phyloP scores from a whole-genome alignment of 2,329 filamentous ascomycete genomes.

The Alternaria sp. region DNA sequence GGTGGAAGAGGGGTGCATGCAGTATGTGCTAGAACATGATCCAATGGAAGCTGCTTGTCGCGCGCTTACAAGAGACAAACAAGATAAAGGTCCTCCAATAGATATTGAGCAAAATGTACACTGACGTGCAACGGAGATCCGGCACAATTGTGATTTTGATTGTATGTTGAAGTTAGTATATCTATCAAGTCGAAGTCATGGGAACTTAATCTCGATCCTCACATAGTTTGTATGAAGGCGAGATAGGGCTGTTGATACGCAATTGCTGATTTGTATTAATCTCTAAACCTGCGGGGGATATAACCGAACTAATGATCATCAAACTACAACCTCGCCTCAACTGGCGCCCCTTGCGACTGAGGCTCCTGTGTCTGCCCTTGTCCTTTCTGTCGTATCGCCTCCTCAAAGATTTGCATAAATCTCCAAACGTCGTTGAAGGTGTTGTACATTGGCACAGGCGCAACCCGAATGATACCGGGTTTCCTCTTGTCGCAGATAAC shows the following conservation, averaged over 20 bases:
- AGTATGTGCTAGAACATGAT: too few species aligned
- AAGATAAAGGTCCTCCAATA: too few species aligned
- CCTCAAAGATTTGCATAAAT: conserved; percentile 58
- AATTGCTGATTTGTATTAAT: background rate
- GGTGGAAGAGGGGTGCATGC: too few species aligned
- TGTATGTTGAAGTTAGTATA: too few species aligned
- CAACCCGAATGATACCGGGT: conserved; percentile 84
- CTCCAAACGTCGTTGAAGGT: conserved; percentile 73
- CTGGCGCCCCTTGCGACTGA: background rate
- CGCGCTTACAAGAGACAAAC: too few species aligned
- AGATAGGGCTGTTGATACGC: too few species aligned
- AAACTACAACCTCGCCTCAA: conserved; percentile 23
- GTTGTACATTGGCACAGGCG: conserved; percentile 85
- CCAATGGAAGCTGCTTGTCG: too few species aligned
- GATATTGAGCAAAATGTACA: too few species aligned
- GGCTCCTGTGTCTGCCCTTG: conserved; percentile 16
- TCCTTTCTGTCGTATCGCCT: conserved; percentile 44
- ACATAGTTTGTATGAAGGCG: too few species aligned
- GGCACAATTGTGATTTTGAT: too few species aligned
- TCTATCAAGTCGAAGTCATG: too few species aligned
- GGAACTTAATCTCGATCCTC: rapidly evolving
- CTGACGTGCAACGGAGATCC: too few species aligned
- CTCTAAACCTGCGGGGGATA: background rate
- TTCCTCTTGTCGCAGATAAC: conserved; percentile 84
- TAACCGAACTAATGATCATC: background rate